Evolutionary conservation across 2,329 filamentous ascomycete genomes (phyloP), one percentile per base, ranked within the genome.

Genomic region (Aspergillus quadrilineatus): DNA sequence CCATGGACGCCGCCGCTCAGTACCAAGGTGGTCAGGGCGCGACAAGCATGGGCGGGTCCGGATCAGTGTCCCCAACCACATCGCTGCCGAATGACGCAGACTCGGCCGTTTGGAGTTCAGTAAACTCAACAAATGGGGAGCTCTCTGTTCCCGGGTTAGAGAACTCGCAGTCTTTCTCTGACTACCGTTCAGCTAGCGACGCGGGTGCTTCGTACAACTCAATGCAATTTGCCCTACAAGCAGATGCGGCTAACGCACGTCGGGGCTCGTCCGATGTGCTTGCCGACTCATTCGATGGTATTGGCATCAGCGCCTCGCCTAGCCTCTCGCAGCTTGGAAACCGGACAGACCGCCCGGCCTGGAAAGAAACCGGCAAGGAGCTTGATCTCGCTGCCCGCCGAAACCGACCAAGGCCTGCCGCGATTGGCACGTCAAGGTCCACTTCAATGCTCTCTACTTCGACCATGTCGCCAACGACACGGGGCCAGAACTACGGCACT

Each of bases 341-440:
- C 32, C 63, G 63, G 39, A 60, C 61, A 3, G 69, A 68, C 17
- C 60, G 59, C 22, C 67, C 50, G 4, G 17, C 67, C 12, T 74
- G 72, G 72, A 71, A 70, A 53, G 68, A 70, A 45, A 59, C 70
- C 32, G 70, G 73, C 42, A 76, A 75, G 55, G 72, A 77, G 59
- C 66, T 78, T 46, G 77, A 79, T 57, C 69, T 79, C 60, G 77
- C 77, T 32, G 75, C 76, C 6, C 71, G 77, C 46, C 70, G 77
- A 55, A 79, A 79, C 61, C 71, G 76, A 36, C 77, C 77, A 12
- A 67, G 77, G 49, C 77, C 77, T 34, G 75, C 77, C 52, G 75
- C 76, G 47, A 75, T 79, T 59, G 77, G 76, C 32, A 78, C 76
- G 12, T 68, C 73, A 5, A 65, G 69, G 15, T 68, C 75, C 17